These are phyloP conservation scores for Eucalyptus caleyi DNA, from an alignment of 345 rosid genomes.

Conservation along the genomic window DNA sequence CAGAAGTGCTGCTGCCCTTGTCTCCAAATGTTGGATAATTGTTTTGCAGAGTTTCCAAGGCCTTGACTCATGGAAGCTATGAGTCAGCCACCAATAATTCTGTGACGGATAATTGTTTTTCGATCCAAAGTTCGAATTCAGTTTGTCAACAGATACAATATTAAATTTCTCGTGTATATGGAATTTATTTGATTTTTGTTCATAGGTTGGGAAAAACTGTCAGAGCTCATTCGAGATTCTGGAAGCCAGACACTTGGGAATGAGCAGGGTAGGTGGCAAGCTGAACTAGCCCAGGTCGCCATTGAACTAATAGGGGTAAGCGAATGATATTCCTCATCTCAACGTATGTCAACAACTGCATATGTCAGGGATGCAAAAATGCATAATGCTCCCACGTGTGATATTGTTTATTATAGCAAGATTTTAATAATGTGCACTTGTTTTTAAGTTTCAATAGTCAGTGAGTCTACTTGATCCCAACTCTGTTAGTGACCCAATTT, in stretches of 20 bases:
- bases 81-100: neutral
- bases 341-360: neutral
- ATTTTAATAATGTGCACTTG: neutral
- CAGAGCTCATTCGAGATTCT: constrained; percentile 89
- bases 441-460: neutral
- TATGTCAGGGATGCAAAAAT: neutral
- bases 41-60: neutral
- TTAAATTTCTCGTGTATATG: neutral
- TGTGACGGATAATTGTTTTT: neutral
- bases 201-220: constrained; percentile 91
- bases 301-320: constrained; percentile 90
- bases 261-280: constrained; percentile 92
- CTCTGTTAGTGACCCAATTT: neutral
- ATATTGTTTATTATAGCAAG: neutral
- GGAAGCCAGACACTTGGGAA: constrained; percentile 72
- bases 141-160: neutral
- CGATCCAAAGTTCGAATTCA: neutral
- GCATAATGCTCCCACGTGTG: neutral
- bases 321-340: neutral
- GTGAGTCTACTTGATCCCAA: neutral
- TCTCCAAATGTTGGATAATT: neutral
- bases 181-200: neutral
- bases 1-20: neutral
- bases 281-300: constrained; percentile 91
- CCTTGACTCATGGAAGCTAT: neutral